phyloP scores from a whole-genome alignment of 2,329 filamentous ascomycete species.

The Sporothrix brasiliensis region DNA sequence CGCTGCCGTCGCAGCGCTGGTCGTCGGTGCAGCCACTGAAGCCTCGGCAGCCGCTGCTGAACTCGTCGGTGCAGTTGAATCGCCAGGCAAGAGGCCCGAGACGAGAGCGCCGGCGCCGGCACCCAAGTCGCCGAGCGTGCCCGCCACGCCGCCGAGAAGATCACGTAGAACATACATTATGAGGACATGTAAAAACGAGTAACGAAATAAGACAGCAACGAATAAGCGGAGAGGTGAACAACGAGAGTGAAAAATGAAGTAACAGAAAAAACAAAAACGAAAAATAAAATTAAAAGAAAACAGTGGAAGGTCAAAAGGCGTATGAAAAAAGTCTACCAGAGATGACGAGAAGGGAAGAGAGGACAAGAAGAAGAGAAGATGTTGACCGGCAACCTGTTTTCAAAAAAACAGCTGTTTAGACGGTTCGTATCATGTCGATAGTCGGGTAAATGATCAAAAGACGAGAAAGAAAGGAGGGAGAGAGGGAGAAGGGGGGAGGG shows the following conservation, averaged over 20 bases:
- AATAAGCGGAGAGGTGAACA: background rate
- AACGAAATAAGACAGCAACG: background rate
- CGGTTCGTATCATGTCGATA: conserved; percentile 24
- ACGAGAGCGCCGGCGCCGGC: conserved; percentile 4
- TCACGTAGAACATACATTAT: conserved; percentile 27
- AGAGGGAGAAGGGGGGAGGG: conserved; percentile 9
- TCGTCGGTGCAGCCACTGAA: background rate
- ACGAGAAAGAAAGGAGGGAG: conserved; percentile 1
- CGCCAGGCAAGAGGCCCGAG: conserved; percentile 23
- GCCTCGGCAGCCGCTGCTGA: background rate
- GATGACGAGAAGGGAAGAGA: conserved; percentile 12
- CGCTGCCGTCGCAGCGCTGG: background rate
- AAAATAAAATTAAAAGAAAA: background rate
- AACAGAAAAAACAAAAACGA: background rate
- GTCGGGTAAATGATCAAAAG: conserved; percentile 8
- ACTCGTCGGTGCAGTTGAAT: background rate
- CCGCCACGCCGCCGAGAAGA: conserved; percentile 23
- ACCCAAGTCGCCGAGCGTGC: conserved; percentile 22
- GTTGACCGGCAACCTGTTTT: conserved; percentile 31
- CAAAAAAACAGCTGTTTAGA: conserved; percentile 24
- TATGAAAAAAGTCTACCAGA: conserved; percentile 20
- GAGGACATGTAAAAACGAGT: background rate
- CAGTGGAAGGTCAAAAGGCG: conserved; percentile 1
- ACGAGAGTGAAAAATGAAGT: background rate
- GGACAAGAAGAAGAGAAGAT: conserved; percentile 18